phyloP scores from a whole-genome alignment of 1,139 yeast genomes.

The Candida sojae region DNA sequence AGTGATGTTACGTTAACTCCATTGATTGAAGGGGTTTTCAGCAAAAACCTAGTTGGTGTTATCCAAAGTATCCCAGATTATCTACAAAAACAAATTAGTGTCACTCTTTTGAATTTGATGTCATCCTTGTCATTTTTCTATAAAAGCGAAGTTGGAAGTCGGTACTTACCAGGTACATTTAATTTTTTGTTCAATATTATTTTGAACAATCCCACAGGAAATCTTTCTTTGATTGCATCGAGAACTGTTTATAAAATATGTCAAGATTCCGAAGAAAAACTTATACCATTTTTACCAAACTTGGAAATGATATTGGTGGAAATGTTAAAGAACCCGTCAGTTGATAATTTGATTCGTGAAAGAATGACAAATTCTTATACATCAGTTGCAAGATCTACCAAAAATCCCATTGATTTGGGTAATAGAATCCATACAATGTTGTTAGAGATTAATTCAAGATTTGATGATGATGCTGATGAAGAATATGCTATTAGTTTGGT shows the following conservation, averaged over 20 bases:
- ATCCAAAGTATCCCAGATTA: constrained; percentile 17
- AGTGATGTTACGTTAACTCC: constrained; percentile 26
- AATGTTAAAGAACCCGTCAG: constrained; percentile 46
- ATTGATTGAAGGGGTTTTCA: constrained; percentile 27
- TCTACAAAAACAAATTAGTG: constrained; percentile 10
- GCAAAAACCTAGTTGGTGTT: constrained; percentile 23
- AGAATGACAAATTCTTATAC: constrained; percentile 62
- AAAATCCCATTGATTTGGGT: constrained; percentile 39
- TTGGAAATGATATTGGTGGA: constrained; percentile 54
- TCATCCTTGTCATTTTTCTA: constrained; percentile 60
- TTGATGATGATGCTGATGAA: not conserved
- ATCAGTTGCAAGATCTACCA: constrained; percentile 57
- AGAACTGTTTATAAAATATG: constrained; percentile 63
- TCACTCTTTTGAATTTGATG: constrained; percentile 24
- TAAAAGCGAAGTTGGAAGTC: constrained; percentile 34
- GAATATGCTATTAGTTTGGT: constrained; percentile 55
- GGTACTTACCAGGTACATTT: constrained; percentile 49
- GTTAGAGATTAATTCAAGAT: constrained; percentile 17
- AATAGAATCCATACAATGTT: constrained; percentile 22
- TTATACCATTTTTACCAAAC: constrained; percentile 49
- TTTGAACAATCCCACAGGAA: constrained; percentile 18
- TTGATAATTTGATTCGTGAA: constrained; percentile 58
- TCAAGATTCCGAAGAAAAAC: constrained; percentile 54
- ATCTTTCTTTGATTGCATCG: constrained; percentile 47
- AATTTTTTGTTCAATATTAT: constrained; percentile 44